Evolutionary conservation across 495 filamentous ascomycete genomes (phyloP).

Genomic region (Xanthoparmelia taractica): DNA sequence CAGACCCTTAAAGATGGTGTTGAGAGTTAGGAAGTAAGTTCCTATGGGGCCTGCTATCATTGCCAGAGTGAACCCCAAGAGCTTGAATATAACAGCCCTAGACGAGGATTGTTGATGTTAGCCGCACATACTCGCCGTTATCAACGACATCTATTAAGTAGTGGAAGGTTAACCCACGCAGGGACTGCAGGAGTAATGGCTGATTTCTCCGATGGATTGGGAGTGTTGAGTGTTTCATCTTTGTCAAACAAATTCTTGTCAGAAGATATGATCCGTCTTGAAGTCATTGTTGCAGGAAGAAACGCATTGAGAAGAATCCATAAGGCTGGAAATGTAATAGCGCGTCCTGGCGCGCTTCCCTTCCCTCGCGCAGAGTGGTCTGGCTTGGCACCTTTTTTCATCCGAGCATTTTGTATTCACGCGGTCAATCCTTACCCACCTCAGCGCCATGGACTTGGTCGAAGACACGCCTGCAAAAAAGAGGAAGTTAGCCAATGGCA

Average conservation of each 20-base stretch:
- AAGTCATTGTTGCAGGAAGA: conserved; percentile 41
- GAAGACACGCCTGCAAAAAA: conserved; percentile 44
- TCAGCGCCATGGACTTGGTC: conserved; percentile 32
- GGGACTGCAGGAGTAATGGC: conserved; percentile 62
- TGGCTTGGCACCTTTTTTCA: not conserved
- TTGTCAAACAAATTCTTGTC: conserved; percentile 49
- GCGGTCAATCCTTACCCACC: not conserved
- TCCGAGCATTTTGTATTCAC: not conserved
- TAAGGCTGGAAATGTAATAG: not conserved
- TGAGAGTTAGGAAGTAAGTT: conserved; percentile 75
- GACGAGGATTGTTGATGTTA: conserved; percentile 18
- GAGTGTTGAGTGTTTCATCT: conserved; percentile 37
- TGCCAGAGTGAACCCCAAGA: conserved; percentile 80
- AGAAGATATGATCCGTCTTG: conserved; percentile 46
- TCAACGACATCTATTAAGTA: not conserved
- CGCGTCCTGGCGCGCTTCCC: not conserved
- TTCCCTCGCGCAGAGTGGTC: too few species aligned
- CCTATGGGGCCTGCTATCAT: conserved; percentile 83
- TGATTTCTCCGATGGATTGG: conserved; percentile 27
- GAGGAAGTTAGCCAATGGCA: conserved; percentile 34
- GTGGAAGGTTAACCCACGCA: conserved; percentile 44
- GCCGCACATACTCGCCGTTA: not conserved
- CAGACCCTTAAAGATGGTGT: conserved; percentile 70
- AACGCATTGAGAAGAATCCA: not conserved
- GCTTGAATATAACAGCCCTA: conserved; percentile 81